A percentile compares a stretch with the other conserved stretches of the same genome.
Evolutionary conservation across 495 filamentous ascomycete species (phyloP).

Genomic region (Viridothelium virens): DNA sequence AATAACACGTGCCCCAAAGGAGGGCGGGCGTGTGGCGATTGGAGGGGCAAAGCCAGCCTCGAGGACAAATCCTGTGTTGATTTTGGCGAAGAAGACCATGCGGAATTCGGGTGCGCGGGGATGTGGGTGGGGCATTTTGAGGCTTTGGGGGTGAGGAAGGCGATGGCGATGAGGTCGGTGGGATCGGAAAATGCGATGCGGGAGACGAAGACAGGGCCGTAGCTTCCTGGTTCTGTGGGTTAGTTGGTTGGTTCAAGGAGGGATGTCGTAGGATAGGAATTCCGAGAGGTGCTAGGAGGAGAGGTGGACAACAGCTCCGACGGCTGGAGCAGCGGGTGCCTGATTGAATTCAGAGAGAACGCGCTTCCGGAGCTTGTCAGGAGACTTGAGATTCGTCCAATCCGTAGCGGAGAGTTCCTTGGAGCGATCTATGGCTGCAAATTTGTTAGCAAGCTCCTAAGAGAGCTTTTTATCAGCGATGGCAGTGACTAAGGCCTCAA

Average conservation of each 20-base stretch:
- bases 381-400: conserved; percentile 18
- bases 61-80: conserved; percentile 43
- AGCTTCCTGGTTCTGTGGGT: conserved; percentile 13
- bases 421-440: conserved; percentile 25
- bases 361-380: conserved; percentile 16
- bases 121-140: conserved; percentile 46
- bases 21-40: conserved; percentile 35
- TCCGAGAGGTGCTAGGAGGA: neutral
- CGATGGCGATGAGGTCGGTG: conserved; percentile 38
- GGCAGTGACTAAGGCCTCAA: conserved; percentile 3
- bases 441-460: conserved; percentile 10
- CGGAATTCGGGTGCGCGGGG: conserved; percentile 43
- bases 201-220: conserved; percentile 33
- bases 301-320: neutral
- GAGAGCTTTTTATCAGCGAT: conserved; percentile 13
- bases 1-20: conserved; percentile 42
- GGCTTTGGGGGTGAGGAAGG: conserved; percentile 37
- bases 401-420: conserved; percentile 21
- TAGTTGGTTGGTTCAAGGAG: neutral
- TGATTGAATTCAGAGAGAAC: conserved; percentile 30
- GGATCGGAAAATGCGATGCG: conserved; percentile 40
- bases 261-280: neutral
- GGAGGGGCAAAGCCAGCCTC: conserved; percentile 42
- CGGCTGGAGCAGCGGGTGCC: conserved; percentile 13
- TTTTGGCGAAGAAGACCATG: conserved; percentile 38